Base-by-base conservation (phyloP, 1,284 basidiomycete genomes). In the Heterobasidion parviporum region DNA sequence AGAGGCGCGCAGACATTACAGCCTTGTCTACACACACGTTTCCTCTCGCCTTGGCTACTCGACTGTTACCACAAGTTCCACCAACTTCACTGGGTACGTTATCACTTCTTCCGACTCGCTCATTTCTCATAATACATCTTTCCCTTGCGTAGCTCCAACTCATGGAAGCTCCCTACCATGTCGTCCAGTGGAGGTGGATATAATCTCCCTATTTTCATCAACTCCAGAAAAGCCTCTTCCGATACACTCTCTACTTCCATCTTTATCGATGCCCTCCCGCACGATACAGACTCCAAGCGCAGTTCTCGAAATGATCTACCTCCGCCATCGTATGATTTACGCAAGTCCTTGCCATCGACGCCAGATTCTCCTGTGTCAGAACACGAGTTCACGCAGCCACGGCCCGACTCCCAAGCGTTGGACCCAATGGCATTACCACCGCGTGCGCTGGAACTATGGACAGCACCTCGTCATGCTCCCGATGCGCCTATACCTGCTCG, bases 1-100 rank as follows among this genome's bases (percentile, higher is more conserved):
- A 18, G 72, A 74, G 55, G 65, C 64, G 1, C 58, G 67, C 36
- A 58, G 55, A 16, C 60, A 68, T 47, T 75, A 75, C 47, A 12
- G 47, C 9, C 50, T 55, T 16, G 46, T 32, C 6, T 51, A 38
- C 49, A 51, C 50, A 18, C 35, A 15, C 38, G 33, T 55, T 16
- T 15, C 35, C 20, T 43, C 35, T 33, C 16, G 20, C 12, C 49
- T 43, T 18, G 48, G 34, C 20, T 35, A 43, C 32, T 35, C 47
- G 10, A 20, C 20, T 43, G 12, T 18, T 2, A 18, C 64, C 64
- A 8, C 67, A 64, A 62, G 56, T 48, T 48, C 26, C 46, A 48
- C 46, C 10, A 18, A 32, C 16, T 48, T 32, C 46, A 18, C 46
- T 4, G 46, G 46, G 46, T 48, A 48, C 6, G 46, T 44, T 16